A percentile compares a stretch with the other conserved stretches of the same genome.
phyloP scores from a whole-genome alignment of 2,329 filamentous ascomycete genomes.

The Fusarium virguliforme region DNA sequence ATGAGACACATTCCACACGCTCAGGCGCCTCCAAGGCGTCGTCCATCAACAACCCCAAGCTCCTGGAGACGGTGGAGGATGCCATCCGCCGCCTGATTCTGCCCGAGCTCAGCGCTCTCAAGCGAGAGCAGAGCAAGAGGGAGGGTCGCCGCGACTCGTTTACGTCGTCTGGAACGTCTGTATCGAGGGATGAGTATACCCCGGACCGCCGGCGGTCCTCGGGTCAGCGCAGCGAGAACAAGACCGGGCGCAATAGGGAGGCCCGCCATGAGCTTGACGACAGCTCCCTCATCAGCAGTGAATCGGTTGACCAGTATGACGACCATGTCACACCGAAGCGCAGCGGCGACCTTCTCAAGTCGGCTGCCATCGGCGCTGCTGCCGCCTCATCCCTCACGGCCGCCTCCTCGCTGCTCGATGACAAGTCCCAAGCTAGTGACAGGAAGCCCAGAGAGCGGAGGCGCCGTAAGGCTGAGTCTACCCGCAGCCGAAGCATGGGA shows the following conservation, averaged over 20 bases:
- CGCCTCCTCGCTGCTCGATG: conserved; percentile 55
- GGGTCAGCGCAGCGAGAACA: conserved; percentile 66
- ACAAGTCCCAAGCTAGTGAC: conserved; percentile 64
- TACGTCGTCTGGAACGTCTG: conserved; percentile 70
- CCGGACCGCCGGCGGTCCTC: conserved; percentile 75
- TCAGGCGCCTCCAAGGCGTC: conserved; percentile 75
- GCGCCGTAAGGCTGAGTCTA: conserved; percentile 67
- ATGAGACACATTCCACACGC: conserved; percentile 69
- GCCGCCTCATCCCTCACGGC: conserved; percentile 56
- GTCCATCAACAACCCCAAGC: conserved; percentile 91
- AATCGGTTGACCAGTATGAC: conserved; percentile 60
- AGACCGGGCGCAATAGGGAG: conserved; percentile 67
- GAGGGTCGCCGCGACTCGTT: conserved; percentile 79
- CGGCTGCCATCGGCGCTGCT: conserved; percentile 64
- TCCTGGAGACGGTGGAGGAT: conserved; percentile 93
- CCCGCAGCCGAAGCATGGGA: conserved; percentile 62
- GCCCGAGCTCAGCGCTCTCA: conserved; percentile 91
- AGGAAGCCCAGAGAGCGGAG: conserved; percentile 68
- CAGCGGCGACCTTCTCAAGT: conserved; percentile 62
- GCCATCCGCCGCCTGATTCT: conserved; percentile 91
- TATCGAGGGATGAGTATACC: conserved; percentile 71
- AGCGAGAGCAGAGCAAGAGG: conserved; percentile 88
- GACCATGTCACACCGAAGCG: conserved; percentile 64
- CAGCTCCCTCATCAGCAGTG: conserved; percentile 64
- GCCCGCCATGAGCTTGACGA: conserved; percentile 70